phyloP scores from a whole-genome alignment of 2,329 filamentous ascomycete species.

The Bipolaris victoriae region DNA sequence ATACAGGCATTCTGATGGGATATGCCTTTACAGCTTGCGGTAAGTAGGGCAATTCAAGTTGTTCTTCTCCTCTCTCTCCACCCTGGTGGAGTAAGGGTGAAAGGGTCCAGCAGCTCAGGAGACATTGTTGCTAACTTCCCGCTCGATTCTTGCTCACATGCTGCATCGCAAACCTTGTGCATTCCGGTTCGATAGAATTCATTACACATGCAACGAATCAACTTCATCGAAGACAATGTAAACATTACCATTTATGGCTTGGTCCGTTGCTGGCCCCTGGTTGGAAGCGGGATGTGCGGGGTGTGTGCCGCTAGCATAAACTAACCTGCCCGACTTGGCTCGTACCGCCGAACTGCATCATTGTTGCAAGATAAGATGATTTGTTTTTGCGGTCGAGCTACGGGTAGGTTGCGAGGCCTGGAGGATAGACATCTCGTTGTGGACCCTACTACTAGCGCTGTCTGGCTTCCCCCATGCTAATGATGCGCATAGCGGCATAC shows the following conservation, averaged over 20 bases:
- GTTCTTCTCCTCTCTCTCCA: not conserved
- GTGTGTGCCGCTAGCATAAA: constrained; percentile 6
- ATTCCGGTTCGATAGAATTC: not conserved
- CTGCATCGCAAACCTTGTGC: not conserved
- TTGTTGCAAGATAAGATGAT: not conserved
- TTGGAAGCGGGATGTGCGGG: not conserved
- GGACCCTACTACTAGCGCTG: too few species aligned
- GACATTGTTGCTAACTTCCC: not conserved
- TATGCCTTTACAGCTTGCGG: not conserved
- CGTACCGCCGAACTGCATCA: not conserved
- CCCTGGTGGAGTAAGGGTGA: not conserved
- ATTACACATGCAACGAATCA: constrained; percentile 4
- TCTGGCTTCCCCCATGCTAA: too few species aligned
- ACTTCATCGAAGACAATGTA: not conserved
- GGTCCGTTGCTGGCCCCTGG: constrained; percentile 7
- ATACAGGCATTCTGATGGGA: not conserved
- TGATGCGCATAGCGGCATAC: too few species aligned
- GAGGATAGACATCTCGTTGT: not conserved
- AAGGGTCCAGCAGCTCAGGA: not conserved
- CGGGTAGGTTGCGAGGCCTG: not conserved
- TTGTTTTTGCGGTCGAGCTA: not conserved
- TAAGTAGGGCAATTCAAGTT: not conserved
- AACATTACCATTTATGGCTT: not conserved
- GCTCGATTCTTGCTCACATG: not conserved
- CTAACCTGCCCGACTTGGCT: not conserved